Conservation (phyloP, 805 yeast species). For the Wickerhamiella azymoides region DNA sequence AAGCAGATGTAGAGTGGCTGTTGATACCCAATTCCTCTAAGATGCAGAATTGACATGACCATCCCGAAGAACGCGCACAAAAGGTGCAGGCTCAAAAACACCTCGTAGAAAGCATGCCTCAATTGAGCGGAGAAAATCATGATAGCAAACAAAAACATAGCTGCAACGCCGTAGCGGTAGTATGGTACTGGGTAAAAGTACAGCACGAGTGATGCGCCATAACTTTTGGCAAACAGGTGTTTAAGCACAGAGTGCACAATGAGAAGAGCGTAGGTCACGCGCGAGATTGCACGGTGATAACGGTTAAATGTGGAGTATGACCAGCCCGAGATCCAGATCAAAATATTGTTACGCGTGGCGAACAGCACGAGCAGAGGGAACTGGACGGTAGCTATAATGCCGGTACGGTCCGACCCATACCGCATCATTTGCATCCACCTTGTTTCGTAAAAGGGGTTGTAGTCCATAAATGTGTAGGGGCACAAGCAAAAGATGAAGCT, state of each 20-base stretch:
- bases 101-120: constrained; percentile 40
- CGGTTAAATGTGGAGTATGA: constrained; percentile 38
- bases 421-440: constrained; percentile 29
- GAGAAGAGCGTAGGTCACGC: constrained; percentile 31
- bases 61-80: constrained; percentile 39
- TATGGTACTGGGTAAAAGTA: constrained; percentile 26
- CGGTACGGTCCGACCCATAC: constrained; percentile 40
- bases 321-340: constrained; percentile 50
- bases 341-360: constrained; percentile 49
- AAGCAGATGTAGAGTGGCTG: constrained; percentile 40
- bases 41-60: constrained; percentile 43
- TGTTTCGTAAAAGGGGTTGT: constrained; percentile 26
- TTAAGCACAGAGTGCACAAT: constrained; percentile 39
- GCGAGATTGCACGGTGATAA: constrained; percentile 44
- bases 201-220: constrained; percentile 22
- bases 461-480: constrained; percentile 23
- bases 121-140: constrained; percentile 37
- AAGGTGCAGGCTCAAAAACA: constrained; percentile 41
- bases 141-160: constrained; percentile 24
- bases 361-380: constrained; percentile 41
- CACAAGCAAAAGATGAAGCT: constrained; percentile 22
- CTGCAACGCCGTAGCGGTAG: constrained; percentile 26
- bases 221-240: constrained; percentile 30
- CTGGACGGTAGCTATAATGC: constrained; percentile 34
- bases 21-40: constrained; percentile 38